Evolutionary conservation across 164 flowering plant genomes (phyloP).

Genomic region (Vitis labrusca): DNA sequence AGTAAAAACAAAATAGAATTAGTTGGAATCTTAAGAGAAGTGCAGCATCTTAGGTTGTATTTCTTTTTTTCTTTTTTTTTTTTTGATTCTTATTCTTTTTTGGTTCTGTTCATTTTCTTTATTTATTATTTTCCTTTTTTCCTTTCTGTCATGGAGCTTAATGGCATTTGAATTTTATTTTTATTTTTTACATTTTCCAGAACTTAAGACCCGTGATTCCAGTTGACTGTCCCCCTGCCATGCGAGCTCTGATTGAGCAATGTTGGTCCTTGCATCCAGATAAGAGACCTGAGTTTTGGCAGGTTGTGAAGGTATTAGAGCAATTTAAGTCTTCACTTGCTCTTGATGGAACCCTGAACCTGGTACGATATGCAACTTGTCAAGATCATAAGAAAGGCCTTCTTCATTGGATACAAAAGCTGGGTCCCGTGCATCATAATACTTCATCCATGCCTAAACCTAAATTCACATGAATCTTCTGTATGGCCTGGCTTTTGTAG

Average conservation of each 20-base stretch:
- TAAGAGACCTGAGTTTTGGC: conserved; percentile 77
- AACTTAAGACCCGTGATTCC: conserved; percentile 76
- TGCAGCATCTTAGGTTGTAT: too few relatives aligned
- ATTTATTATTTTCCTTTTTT: too few relatives aligned
- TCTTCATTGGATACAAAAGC: conserved; percentile 75
- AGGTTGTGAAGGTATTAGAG: conserved; percentile 72
- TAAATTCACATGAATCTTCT: conserved; percentile 41
- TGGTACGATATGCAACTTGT: conserved; percentile 33
- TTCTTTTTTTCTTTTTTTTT: too few relatives aligned
- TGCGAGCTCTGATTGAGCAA: conserved; percentile 69
- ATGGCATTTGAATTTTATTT: too few relatives aligned
- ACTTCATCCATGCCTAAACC: conserved; percentile 47
- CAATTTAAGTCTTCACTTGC: conserved; percentile 65
- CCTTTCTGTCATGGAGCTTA: too few relatives aligned
- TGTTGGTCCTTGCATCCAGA: conserved; percentile 67
- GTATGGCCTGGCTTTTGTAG: conserved; percentile 26
- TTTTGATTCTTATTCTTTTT: too few relatives aligned
- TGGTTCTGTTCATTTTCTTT: too few relatives aligned
- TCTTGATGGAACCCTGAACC: conserved; percentile 59
- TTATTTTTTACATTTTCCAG: conserved; percentile 32
- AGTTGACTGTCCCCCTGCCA: conserved; percentile 56
- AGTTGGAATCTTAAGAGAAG: too few relatives aligned
- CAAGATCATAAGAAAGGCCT: conserved; percentile 84
- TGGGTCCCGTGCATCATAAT: conserved; percentile 36
- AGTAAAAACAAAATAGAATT: too few relatives aligned